phyloP scores from a whole-genome alignment of 1,284 basidiomycete species.

The Ceratobasidium sp. region DNA sequence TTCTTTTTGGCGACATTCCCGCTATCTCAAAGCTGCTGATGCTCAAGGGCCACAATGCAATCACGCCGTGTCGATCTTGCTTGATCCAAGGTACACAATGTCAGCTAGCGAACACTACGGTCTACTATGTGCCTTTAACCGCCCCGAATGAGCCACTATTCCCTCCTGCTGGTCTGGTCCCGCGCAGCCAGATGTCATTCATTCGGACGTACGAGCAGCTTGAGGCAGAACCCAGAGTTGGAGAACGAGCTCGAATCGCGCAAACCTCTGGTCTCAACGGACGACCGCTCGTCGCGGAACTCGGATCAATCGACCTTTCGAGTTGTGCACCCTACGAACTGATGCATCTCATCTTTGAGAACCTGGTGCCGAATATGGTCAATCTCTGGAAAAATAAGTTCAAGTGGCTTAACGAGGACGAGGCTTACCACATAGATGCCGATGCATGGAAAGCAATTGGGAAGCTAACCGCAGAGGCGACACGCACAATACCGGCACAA shows the following conservation, averaged over 20 bases:
- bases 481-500: constrained; percentile 36
- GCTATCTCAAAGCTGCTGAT: constrained; percentile 17
- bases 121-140: constrained; percentile 28
- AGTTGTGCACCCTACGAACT: constrained; percentile 47
- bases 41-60: constrained; percentile 29
- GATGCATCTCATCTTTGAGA: constrained; percentile 49
- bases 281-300: background rate
- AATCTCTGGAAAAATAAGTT: constrained; percentile 1
- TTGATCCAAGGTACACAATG: constrained; percentile 5
- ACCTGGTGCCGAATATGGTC: constrained; percentile 45
- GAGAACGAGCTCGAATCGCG: background rate
- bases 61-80: constrained; percentile 17
- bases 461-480: constrained; percentile 18
- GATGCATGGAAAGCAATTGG: constrained; percentile 32
- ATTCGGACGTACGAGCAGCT: too few species aligned
- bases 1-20: constrained; percentile 36
- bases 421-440: background rate
- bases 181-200: background rate
- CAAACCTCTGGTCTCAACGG: background rate
- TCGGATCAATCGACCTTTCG: constrained; percentile 29
- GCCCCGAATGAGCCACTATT: background rate
- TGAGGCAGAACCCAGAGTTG: background rate
- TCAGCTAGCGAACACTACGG: background rate
- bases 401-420: background rate
- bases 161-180: background rate